A percentile compares a stretch with the other conserved stretches of the same genome.
Evolutionary conservation across 257 asterid species (phyloP).

Genomic region (Datura wrightii): DNA sequence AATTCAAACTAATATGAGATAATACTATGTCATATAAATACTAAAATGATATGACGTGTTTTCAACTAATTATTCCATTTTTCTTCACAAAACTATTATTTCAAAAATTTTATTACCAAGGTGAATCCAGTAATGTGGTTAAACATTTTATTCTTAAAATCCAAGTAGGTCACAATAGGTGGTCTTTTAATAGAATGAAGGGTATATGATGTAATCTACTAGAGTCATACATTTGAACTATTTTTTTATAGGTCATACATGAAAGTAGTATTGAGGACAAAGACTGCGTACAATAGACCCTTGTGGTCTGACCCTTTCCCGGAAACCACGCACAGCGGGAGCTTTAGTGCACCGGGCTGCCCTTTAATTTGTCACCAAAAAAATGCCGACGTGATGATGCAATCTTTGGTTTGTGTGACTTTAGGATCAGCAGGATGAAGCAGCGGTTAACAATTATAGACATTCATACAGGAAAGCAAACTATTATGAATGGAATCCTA

Average conservation of each 20-base stretch:
- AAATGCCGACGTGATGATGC: background rate
- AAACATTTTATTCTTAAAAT: slow-evolving; percentile 15
- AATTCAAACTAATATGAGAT: background rate
- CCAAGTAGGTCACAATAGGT: background rate
- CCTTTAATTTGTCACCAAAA: background rate
- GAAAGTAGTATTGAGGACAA: background rate
- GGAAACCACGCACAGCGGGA: no score
- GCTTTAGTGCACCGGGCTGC: no score
- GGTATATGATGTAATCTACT: background rate
- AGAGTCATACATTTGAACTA: background rate
- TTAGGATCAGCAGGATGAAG: slow-evolving; percentile 3
- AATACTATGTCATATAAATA: slow-evolving; percentile 16
- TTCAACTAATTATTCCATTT: background rate
- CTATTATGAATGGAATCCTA: background rate
- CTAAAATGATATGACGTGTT: background rate
- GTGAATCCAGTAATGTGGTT: background rate
- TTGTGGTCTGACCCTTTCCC: no score
- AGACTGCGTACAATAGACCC: background rate
- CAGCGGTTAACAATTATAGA: background rate
- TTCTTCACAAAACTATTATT: background rate
- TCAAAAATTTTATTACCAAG: slow-evolving; percentile 13
- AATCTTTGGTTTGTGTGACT: background rate
- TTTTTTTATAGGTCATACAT: background rate
- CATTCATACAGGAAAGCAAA: background rate
- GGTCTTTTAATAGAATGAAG: background rate